A percentile compares a stretch with the other conserved stretches of the same genome.
Conservation (phyloP, 768 basidiomycete species). For the Mycena rebaudengoi region DNA sequence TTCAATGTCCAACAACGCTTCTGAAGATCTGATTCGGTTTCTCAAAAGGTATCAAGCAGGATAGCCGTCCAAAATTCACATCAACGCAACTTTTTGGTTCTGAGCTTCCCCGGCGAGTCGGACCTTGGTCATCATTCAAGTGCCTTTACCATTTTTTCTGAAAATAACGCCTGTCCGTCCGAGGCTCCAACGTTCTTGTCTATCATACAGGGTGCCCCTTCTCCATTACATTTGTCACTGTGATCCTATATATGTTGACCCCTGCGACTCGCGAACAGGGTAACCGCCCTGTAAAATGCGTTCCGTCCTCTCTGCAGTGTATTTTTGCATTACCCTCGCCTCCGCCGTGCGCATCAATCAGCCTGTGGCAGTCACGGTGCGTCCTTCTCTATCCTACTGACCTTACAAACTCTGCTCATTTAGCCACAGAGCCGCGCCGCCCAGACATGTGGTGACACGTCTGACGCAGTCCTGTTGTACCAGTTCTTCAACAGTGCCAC, state of each 20-base stretch:
- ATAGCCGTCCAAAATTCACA: too few species aligned
- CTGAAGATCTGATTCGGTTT: not conserved
- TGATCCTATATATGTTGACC: not conserved
- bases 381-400: not conserved
- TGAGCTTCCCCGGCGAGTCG: not conserved
- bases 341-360: not conserved
- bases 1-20: not conserved
- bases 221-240: not conserved
- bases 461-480: not conserved
- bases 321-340: conserved; percentile 3
- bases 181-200: conserved; percentile 1
- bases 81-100: not conserved
- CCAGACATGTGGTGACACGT: not conserved
- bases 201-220: not conserved
- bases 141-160: not conserved
- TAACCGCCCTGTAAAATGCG: not conserved
- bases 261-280: not conserved
- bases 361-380: not conserved
- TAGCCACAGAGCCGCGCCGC: not conserved
- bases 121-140: not conserved
- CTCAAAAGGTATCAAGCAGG: not conserved
- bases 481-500: not conserved
- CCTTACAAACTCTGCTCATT: not conserved
- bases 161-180: not conserved
- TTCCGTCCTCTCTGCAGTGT: not conserved